phyloP scores from a whole-genome alignment of 768 basidiomycete genomes.

The Gloeopeniophorella convolvens region DNA sequence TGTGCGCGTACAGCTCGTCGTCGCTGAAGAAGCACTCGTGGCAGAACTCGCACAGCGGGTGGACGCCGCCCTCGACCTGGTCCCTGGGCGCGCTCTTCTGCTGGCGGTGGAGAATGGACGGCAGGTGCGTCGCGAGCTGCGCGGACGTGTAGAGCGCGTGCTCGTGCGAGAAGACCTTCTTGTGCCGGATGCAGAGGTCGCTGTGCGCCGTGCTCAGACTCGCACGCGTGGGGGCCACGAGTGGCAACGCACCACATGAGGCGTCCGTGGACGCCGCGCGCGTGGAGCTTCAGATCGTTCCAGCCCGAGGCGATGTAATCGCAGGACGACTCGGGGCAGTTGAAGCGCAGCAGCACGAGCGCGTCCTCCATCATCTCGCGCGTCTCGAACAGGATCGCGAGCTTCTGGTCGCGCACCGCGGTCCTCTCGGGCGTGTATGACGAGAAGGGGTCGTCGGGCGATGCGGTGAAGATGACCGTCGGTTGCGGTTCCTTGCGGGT shows the following conservation, averaged over 20 bases:
- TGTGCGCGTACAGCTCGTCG: constrained; percentile 90
- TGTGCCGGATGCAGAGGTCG: constrained; percentile 79
- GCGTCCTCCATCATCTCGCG: constrained; percentile 95
- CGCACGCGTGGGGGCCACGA: background rate
- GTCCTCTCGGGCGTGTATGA: constrained; percentile 51
- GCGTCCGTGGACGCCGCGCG: constrained; percentile 64
- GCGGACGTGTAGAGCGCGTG: constrained; percentile 73
- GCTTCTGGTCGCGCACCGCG: constrained; percentile 61
- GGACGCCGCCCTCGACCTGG: constrained; percentile 61
- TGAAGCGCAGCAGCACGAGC: constrained; percentile 85
- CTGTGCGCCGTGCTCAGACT: constrained; percentile 31
- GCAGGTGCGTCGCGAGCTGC: constrained; percentile 66
- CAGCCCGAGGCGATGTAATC: constrained; percentile 82
- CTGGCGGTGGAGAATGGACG: constrained; percentile 48
- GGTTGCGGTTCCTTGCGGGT: constrained; percentile 58
- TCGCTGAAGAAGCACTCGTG: constrained; percentile 89
- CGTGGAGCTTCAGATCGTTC: constrained; percentile 84
- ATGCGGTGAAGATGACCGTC: constrained; percentile 67
- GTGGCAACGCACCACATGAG: constrained; percentile 67
- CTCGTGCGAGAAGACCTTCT: constrained; percentile 96
- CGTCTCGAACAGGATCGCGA: constrained; percentile 82
- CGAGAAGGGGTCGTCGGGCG: constrained; percentile 53
- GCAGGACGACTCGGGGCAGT: constrained; percentile 83
- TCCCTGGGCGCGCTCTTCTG: constrained; percentile 41
- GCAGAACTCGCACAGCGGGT: constrained; percentile 85